Evolutionary conservation across 352 stramenopile species (phyloP).

Genomic region (Discostella stelligera): DNA sequence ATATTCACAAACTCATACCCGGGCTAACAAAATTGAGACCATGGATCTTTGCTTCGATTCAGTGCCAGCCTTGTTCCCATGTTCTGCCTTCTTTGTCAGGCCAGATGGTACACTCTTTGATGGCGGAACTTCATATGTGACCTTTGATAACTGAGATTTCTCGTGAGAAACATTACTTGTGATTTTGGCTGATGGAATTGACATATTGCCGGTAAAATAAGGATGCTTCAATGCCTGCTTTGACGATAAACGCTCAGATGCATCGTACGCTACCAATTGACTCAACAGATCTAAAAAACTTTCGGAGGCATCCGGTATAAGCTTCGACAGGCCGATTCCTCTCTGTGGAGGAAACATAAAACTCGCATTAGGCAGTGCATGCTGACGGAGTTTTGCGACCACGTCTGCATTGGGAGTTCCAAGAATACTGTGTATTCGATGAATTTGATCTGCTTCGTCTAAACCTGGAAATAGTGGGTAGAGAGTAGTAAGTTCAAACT

Average conservation of each 20-base stretch:
- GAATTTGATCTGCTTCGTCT: slow-evolving; percentile 94
- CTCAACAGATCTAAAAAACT: slow-evolving; percentile 50
- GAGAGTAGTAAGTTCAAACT: slow-evolving; percentile 92
- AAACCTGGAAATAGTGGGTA: slow-evolving; percentile 92
- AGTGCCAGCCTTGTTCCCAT: slow-evolving; percentile 9
- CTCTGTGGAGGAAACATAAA: slow-evolving; percentile 90
- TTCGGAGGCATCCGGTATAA: slow-evolving; percentile 75
- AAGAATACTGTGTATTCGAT: slow-evolving; percentile 92
- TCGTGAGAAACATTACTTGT: slow-evolving; percentile 3
- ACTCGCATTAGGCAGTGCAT: slow-evolving; percentile 89
- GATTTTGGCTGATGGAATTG: slow-evolving; percentile 11
- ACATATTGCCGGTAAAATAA: slow-evolving; percentile 52
- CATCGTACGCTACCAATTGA: slow-evolving; percentile 49
- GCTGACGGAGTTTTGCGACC: slow-evolving; percentile 88
- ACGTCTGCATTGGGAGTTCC: slow-evolving; percentile 87
- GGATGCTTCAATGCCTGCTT: slow-evolving; percentile 43
- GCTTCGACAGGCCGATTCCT: slow-evolving; percentile 84
- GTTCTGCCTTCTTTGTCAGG: slow-evolving; percentile 15
- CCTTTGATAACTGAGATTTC: slow-evolving; percentile 9
- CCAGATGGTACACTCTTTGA: slow-evolving; percentile 23
- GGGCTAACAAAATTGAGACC: slow-evolving; percentile 49
- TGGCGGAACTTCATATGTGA: slow-evolving; percentile 9
- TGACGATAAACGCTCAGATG: slow-evolving; percentile 50
- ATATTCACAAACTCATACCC: slow-evolving; percentile 32
- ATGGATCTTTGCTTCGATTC: slow-evolving; percentile 47